phyloP scores from a whole-genome alignment of 2,329 filamentous ascomycete species.

The Akanthomyces dipterigenus region DNA sequence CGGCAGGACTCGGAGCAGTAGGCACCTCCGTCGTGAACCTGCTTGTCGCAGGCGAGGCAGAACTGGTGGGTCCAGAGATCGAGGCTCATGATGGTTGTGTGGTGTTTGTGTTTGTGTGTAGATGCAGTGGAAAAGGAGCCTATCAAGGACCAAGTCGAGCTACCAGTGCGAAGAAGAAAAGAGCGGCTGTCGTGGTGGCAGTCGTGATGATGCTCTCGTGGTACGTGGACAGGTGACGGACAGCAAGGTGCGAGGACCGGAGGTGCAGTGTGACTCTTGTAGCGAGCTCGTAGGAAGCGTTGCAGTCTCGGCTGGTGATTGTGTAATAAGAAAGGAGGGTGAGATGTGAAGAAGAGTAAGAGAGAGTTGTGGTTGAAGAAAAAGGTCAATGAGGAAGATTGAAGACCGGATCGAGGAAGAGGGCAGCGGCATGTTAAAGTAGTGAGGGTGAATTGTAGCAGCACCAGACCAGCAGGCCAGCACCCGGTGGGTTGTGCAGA shows the following conservation, averaged over 20 bases:
- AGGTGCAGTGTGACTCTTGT: not conserved
- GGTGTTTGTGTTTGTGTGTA: not conserved
- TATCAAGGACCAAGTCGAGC: not conserved
- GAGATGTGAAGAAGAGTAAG: not conserved
- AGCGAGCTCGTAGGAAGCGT: not conserved
- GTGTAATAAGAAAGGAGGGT: not conserved
- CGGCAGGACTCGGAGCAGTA: slow-evolving; percentile 93
- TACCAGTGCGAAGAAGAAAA: not conserved
- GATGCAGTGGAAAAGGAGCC: not conserved
- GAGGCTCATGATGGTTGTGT: slow-evolving; percentile 41
- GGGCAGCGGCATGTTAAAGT: slow-evolving; percentile 10
- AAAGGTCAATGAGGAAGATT: not conserved
- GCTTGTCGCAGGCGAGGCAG: slow-evolving; percentile 86
- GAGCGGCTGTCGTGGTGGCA: not conserved
- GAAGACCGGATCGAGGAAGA: not conserved
- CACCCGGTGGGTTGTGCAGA: not conserved
- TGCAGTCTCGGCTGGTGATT: not conserved
- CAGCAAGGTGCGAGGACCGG: not conserved
- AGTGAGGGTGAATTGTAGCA: not conserved
- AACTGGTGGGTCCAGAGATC: slow-evolving; percentile 80
- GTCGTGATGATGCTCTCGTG: slow-evolving; percentile 1
- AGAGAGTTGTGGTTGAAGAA: not conserved
- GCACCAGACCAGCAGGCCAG: not conserved
- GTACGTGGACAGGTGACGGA: not conserved
- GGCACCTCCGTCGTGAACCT: slow-evolving; percentile 62